A percentile compares a stretch with the other conserved stretches of the same genome.
phyloP scores from a whole-genome alignment of 2,329 filamentous ascomycete species.

The Phyllosticta paracitricarpa region DNA sequence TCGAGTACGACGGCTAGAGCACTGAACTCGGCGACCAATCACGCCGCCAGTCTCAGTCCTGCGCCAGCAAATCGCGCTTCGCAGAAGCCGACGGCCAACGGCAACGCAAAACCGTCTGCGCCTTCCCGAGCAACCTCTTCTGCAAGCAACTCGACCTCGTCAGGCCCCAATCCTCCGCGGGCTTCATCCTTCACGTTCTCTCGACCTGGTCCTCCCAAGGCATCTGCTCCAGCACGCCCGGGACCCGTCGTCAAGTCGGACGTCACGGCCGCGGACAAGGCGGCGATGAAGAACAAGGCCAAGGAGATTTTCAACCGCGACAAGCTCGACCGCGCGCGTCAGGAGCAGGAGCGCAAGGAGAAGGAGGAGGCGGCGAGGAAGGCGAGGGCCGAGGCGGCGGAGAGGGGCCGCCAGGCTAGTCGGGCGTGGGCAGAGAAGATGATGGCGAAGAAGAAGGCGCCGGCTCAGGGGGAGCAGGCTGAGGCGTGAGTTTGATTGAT shows the following conservation, averaged over 20 bases:
- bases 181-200: slow-evolving; percentile 1
- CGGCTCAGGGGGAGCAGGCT: slow-evolving; percentile 3
- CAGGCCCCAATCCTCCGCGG: background rate
- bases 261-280: slow-evolving; percentile 23
- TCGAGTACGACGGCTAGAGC: slow-evolving; percentile 3
- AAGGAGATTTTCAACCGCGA: slow-evolving; percentile 38
- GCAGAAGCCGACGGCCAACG: background rate
- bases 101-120: slow-evolving; percentile 1
- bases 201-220: background rate
- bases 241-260: slow-evolving; percentile 15
- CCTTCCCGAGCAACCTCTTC: slow-evolving; percentile 2
- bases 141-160: slow-evolving; percentile 3
- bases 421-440: slow-evolving; percentile 42
- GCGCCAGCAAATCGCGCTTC: background rate
- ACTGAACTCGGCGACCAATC: slow-evolving; percentile 9
- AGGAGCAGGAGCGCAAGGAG: slow-evolving; percentile 26
- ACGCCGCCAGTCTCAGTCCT: background rate
- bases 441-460: slow-evolving; percentile 27
- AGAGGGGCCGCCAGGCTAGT: slow-evolving; percentile 33
- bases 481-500: background rate
- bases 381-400: slow-evolving; percentile 37
- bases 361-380: slow-evolving; percentile 40
- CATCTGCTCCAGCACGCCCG: background rate
- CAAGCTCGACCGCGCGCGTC: slow-evolving; percentile 29
- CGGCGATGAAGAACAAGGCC: slow-evolving; percentile 28